Evolutionary conservation across 352 stramenopile species (phyloP).

Genomic region (Globisporangium okanoganense): DNA sequence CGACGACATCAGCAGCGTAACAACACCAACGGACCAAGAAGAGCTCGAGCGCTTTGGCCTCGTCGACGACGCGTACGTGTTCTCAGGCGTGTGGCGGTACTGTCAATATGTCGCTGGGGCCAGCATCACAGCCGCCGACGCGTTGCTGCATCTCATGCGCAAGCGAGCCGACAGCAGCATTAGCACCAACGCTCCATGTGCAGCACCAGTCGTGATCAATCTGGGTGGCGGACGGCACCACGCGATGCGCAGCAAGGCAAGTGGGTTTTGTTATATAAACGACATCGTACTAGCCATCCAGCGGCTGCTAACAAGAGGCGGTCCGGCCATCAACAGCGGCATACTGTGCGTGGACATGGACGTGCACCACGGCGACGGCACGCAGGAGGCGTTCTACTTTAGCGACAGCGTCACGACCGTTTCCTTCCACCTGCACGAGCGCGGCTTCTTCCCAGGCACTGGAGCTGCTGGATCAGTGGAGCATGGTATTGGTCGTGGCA

Average conservation of each 20-base stretch:
- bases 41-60: conserved; percentile 36
- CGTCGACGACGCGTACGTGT: conserved; percentile 63
- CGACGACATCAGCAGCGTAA: neutral
- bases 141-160: conserved; percentile 32
- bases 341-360: conserved; percentile 60
- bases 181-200: neutral
- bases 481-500: conserved; percentile 25
- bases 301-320: conserved; percentile 14
- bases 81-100: conserved; percentile 55
- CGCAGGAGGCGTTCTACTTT: conserved; percentile 56
- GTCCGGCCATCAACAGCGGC: conserved; percentile 14
- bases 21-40: neutral
- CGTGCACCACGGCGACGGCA: conserved; percentile 59
- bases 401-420: conserved; percentile 42
- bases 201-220: conserved; percentile 32
- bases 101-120: conserved; percentile 48
- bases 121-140: conserved; percentile 52
- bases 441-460: conserved; percentile 48
- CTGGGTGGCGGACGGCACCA: conserved; percentile 64
- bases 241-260: conserved; percentile 46
- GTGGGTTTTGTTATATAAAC: conserved; percentile 75
- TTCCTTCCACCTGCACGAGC: conserved; percentile 50
- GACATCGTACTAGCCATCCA: conserved; percentile 58
- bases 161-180: neutral
- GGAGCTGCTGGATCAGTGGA: conserved; percentile 20